These are phyloP conservation scores for Elsinoe fawcettii DNA, from an alignment of 2,329 filamentous ascomycete genomes.

Conservation along the genomic window DNA sequence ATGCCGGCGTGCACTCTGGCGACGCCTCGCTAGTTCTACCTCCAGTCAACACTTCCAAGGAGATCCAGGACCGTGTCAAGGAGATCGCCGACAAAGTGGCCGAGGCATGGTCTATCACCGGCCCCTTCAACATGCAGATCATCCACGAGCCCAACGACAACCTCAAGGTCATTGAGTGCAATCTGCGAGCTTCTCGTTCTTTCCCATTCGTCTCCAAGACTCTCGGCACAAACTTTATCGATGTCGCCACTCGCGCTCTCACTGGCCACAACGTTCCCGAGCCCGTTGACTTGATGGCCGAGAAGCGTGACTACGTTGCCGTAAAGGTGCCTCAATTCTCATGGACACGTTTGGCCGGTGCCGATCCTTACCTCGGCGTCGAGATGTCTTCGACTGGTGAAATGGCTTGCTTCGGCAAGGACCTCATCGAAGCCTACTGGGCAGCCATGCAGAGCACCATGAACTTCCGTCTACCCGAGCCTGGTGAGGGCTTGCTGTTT, in stretches of 20 bases:
- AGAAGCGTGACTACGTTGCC: slow-evolving; percentile 84
- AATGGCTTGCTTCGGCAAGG: slow-evolving; percentile 96
- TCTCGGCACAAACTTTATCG: slow-evolving; percentile 92
- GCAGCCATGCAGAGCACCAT: slow-evolving; percentile 90
- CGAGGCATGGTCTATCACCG: slow-evolving; percentile 93
- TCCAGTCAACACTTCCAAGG: slow-evolving; percentile 68
- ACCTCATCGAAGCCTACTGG: slow-evolving; percentile 97
- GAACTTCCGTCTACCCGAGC: slow-evolving; percentile 97
- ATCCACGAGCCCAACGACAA: slow-evolving; percentile 80
- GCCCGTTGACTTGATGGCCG: slow-evolving; percentile 77
- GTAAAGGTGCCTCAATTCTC: slow-evolving; percentile 99
- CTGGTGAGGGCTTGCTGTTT: slow-evolving; percentile 89
- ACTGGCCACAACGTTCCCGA: slow-evolving; percentile 77
- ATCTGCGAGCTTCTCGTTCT: slow-evolving; percentile 90
- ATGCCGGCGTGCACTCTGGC: slow-evolving; percentile 95
- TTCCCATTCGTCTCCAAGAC: slow-evolving; percentile 99
- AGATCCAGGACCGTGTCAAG: slow-evolving; percentile 79
- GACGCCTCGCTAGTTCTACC: slow-evolving; percentile 93
- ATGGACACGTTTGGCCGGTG: slow-evolving; percentile 94
- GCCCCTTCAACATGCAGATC: slow-evolving; percentile 99
- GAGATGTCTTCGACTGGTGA: slow-evolving; percentile 97
- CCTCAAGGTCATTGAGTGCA: slow-evolving; percentile 97
- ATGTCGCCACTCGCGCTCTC: slow-evolving; percentile 86
- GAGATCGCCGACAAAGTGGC: slow-evolving; percentile 94
- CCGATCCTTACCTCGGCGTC: slow-evolving; percentile 93